phyloP scores from a whole-genome alignment of 2,329 filamentous ascomycete species.

The Ustulina deusta region DNA sequence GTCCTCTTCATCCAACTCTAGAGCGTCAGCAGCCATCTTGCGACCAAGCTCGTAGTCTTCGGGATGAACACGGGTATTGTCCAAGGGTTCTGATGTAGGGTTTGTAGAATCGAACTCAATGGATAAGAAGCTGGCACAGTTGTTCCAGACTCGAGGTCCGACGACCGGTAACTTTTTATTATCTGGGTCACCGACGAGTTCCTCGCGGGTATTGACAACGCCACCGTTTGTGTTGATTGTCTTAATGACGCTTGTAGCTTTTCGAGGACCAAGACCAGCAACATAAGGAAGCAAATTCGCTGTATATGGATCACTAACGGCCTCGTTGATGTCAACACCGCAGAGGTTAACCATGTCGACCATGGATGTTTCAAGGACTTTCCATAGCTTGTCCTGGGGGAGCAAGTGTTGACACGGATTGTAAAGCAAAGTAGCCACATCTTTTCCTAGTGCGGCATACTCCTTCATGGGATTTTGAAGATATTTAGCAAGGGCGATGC shows the following conservation, averaged over 20 bases:
- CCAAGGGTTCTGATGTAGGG: slow-evolving; percentile 86
- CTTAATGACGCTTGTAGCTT: slow-evolving; percentile 86
- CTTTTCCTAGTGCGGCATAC: slow-evolving; percentile 90
- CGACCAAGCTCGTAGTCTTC: slow-evolving; percentile 98
- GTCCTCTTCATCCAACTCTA: slow-evolving; percentile 97
- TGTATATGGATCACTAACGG: slow-evolving; percentile 81
- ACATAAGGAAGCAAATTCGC: slow-evolving; percentile 92
- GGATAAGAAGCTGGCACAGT: slow-evolving; percentile 94
- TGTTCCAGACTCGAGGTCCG: slow-evolving; percentile 92
- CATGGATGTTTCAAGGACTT: slow-evolving; percentile 93
- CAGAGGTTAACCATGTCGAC: slow-evolving; percentile 98
- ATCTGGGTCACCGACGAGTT: slow-evolving; percentile 89
- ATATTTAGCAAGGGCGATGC: slow-evolving; percentile 88
- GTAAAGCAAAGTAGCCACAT: slow-evolving; percentile 87
- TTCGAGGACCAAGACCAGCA: slow-evolving; percentile 90
- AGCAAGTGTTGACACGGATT: slow-evolving; percentile 91
- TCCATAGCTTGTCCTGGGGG: slow-evolving; percentile 86
- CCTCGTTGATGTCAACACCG: slow-evolving; percentile 94
- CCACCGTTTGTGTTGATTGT: slow-evolving; percentile 93
- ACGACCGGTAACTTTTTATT: slow-evolving; percentile 82
- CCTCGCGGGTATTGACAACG: slow-evolving; percentile 82
- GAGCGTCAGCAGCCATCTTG: slow-evolving; percentile 97
- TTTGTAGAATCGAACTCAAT: slow-evolving; percentile 89
- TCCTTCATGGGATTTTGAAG: slow-evolving; percentile 97
- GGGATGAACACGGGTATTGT: slow-evolving; percentile 96